Evolutionary conservation across 768 basidiomycete species (phyloP).

Genomic region (Serendipita indica): DNA sequence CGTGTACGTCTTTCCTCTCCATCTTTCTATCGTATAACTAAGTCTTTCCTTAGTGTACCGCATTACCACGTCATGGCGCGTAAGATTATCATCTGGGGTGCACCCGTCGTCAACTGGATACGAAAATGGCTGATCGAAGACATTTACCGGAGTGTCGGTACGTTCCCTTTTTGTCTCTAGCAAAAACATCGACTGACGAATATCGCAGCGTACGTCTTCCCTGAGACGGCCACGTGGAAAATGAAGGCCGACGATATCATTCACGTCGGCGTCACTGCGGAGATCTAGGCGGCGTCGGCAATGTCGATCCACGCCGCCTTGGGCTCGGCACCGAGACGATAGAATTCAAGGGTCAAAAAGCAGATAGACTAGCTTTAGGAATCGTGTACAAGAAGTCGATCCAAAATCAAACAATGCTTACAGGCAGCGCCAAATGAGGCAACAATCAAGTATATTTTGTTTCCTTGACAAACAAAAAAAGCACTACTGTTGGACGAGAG

Average conservation of each 20-base stretch:
- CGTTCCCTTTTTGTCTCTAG: conserved; percentile 15
- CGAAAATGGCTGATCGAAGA: conserved; percentile 42
- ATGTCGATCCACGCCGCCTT: too few species aligned
- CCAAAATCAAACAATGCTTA: too few species aligned
- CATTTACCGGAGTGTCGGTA: conserved; percentile 45
- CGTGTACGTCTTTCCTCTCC: conserved; percentile 30
- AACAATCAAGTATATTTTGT: too few species aligned
- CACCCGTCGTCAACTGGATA: conserved; percentile 28
- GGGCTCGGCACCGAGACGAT: too few species aligned
- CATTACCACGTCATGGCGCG: conserved; percentile 39
- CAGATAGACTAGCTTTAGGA: too few species aligned
- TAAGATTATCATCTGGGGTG: conserved; percentile 16
- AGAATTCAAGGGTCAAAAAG: too few species aligned
- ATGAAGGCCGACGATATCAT: conserved; percentile 46
- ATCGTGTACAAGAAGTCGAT: too few species aligned
- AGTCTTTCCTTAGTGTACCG: conserved; percentile 30
- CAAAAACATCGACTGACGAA: neutral
- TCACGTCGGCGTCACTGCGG: conserved; percentile 41
- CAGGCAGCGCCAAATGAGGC: too few species aligned
- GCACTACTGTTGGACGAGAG: neutral
- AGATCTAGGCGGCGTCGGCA: too few species aligned
- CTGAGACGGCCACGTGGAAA: conserved; percentile 44
- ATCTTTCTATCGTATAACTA: neutral
- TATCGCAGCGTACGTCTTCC: conserved; percentile 39
- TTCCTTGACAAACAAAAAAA: neutral